Evolutionary conservation across 495 filamentous ascomycete species (phyloP).

Genomic region (Viridothelium virens): DNA sequence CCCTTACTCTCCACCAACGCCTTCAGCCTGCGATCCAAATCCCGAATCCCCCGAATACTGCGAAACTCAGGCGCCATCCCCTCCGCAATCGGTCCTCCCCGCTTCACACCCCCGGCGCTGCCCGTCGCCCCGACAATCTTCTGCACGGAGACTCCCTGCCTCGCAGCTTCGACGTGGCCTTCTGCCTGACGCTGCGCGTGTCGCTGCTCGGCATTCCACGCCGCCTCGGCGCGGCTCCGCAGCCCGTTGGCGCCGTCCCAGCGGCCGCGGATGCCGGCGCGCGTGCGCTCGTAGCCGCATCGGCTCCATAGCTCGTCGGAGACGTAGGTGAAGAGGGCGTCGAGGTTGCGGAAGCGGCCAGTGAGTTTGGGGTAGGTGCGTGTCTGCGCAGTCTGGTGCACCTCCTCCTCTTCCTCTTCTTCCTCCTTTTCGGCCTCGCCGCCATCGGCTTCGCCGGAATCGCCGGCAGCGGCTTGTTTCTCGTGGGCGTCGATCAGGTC

Average conservation of each 20-base stretch:
- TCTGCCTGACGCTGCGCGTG: neutral
- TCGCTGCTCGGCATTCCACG: neutral
- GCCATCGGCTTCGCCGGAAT: neutral
- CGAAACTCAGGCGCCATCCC: slow-evolving; percentile 4
- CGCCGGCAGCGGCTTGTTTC: neutral
- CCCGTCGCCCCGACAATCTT: neutral
- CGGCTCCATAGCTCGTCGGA: neutral
- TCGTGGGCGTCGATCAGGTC: neutral
- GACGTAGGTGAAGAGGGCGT: slow-evolving; percentile 9
- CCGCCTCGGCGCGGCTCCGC: slow-evolving; percentile 1
- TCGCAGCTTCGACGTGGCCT: neutral
- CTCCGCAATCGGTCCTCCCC: neutral
- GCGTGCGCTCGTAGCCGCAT: neutral
- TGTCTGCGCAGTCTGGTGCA: neutral
- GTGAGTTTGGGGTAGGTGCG: neutral
- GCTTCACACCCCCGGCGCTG: neutral
- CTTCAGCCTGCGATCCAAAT: slow-evolving; percentile 3
- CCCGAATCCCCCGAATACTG: neutral
- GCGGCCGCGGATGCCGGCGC: neutral
- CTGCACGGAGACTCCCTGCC: neutral
- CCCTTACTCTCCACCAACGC: slow-evolving; percentile 1
- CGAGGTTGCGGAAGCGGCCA: slow-evolving; percentile 9
- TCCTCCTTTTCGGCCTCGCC: neutral
- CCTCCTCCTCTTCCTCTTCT: neutral
- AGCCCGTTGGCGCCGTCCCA: slow-evolving; percentile 1